Evolutionary conservation across 495 filamentous ascomycete genomes (phyloP).

Genomic region (Coniosporium apollinis): DNA sequence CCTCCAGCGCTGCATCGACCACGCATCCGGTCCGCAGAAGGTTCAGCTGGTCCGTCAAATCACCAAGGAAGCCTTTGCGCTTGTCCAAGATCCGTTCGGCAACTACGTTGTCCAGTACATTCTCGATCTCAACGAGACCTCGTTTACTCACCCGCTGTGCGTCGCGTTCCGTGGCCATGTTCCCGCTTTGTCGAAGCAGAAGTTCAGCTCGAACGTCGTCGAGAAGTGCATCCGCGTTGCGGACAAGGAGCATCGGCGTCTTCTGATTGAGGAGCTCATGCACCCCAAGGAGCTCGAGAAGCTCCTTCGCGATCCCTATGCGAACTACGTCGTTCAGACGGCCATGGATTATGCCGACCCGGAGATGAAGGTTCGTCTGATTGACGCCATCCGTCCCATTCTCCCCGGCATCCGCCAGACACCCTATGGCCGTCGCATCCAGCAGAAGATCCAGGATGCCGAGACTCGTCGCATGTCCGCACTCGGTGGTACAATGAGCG

Average conservation of each 20-base stretch:
- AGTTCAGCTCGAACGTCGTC: slow-evolving; percentile 98
- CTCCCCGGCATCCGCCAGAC: slow-evolving; percentile 69
- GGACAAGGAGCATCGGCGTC: slow-evolving; percentile 46
- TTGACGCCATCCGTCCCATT: slow-evolving; percentile 69
- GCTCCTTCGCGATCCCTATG: slow-evolving; percentile 77
- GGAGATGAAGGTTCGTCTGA: slow-evolving; percentile 49
- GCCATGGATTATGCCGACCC: slow-evolving; percentile 72
- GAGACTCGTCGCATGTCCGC: slow-evolving; percentile 14
- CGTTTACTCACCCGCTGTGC: slow-evolving; percentile 74
- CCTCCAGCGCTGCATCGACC: slow-evolving; percentile 92
- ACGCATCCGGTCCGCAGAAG: slow-evolving; percentile 81
- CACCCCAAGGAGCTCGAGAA: slow-evolving; percentile 59
- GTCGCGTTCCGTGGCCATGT: slow-evolving; percentile 59
- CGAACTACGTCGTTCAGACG: slow-evolving; percentile 96
- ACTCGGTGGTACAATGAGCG: slow-evolving; percentile 3
- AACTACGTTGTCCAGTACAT: slow-evolving; percentile 99
- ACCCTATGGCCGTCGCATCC: slow-evolving; percentile 84
- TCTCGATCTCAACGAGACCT: slow-evolving; percentile 68
- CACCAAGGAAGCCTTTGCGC: slow-evolving; percentile 57
- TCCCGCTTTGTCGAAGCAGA: slow-evolving; percentile 71
- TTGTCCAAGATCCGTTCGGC: slow-evolving; percentile 93
- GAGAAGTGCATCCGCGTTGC: slow-evolving; percentile 91
- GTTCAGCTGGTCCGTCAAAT: slow-evolving; percentile 71
- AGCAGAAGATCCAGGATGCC: slow-evolving; percentile 52
- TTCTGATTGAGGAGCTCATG: slow-evolving; percentile 73